Conservation (phyloP, 768 basidiomycete species). For the Psilocybe tampanensis region DNA sequence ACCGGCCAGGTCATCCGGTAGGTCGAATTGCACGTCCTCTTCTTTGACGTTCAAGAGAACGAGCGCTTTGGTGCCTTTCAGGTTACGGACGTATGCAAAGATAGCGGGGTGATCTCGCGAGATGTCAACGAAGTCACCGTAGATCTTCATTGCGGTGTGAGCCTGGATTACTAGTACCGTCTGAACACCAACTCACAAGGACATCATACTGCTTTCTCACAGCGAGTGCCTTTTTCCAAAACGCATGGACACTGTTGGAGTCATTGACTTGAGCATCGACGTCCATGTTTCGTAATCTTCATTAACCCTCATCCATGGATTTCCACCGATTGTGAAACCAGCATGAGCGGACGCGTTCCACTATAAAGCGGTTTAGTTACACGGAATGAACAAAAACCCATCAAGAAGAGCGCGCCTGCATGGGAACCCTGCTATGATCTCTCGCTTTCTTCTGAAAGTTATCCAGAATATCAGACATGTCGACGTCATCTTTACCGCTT, state of each 20-base stretch:
- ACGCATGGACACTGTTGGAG: constrained; percentile 53
- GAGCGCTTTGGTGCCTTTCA: background rate
- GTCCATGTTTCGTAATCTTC: constrained; percentile 65
- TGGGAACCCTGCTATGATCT: constrained; percentile 71
- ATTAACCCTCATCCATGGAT: constrained; percentile 77
- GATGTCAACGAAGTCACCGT: constrained; percentile 60
- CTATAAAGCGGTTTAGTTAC: constrained; percentile 30
- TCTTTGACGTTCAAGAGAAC: constrained; percentile 40
- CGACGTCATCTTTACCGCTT: constrained; percentile 41
- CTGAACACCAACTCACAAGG: constrained; percentile 42
- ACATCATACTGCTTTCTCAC: constrained; percentile 56
- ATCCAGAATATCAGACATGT: constrained; percentile 65
- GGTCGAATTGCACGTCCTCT: constrained; percentile 21
- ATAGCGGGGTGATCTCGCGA: constrained; percentile 47
- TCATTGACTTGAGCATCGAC: constrained; percentile 49
- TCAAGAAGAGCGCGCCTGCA: constrained; percentile 50
- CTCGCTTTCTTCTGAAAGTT: constrained; percentile 63
- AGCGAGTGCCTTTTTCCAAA: constrained; percentile 60
- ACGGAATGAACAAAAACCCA: background rate
- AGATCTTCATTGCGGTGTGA: too few relatives aligned
- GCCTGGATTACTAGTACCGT: too few relatives aligned
- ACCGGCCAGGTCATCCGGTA: background rate
- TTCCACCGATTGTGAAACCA: constrained; percentile 61
- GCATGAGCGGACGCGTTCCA: constrained; percentile 59
- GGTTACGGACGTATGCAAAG: constrained; percentile 54